Evolutionary conservation across 805 yeast species (phyloP), one percentile per base, ranked within the genome.

Genomic region (Teunomyces tritomae): DNA sequence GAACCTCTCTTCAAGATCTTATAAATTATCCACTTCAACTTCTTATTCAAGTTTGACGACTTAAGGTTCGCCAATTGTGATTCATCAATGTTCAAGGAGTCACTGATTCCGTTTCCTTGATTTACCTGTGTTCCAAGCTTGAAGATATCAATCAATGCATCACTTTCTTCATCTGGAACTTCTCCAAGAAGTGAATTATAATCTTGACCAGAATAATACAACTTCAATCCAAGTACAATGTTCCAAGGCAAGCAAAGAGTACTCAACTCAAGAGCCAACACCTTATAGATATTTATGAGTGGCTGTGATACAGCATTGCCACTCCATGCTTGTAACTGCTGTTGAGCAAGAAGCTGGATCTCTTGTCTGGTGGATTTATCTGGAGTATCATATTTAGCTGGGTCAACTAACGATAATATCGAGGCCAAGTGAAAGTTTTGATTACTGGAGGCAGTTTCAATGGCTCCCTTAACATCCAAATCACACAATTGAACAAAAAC

Each of bases 351-450:
- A 6, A 24, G n/a, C 14, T 37, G 16, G 10, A 0, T 57, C 58
- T 43, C 74, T 72, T 63, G 7, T 59, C 53, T 0, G 96, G 90
- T 44, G 80, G 71, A 8, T 0, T 57, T 57, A 43, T 73, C 72
- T 3, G 86, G 84, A 1, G 75, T 72, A 0, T 74, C 74, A 54
- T 84, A 87, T 55, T 85, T 32, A 3, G 34, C 84, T 0, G 94
- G 83, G 29, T 88, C 96, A 6, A 86, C 62, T 37, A 87, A 67
- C 0, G 96, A 77, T 9, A 92, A 63, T 26, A 89, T 58, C 0
- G 80, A 81, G 0, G 96, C 82, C 14, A 92, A 64, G 62, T 91
- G 96, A 4, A 78, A 66, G 57, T 87, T 87, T 7, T 76, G 75
- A 0, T 85, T 65, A n/a, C 75, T 67, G 1, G 83, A 64, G 1